A percentile compares a stretch with the other conserved stretches of the same genome.
Conservation (phyloP, 805 yeast species). For the Saturnispora zaruensis region DNA sequence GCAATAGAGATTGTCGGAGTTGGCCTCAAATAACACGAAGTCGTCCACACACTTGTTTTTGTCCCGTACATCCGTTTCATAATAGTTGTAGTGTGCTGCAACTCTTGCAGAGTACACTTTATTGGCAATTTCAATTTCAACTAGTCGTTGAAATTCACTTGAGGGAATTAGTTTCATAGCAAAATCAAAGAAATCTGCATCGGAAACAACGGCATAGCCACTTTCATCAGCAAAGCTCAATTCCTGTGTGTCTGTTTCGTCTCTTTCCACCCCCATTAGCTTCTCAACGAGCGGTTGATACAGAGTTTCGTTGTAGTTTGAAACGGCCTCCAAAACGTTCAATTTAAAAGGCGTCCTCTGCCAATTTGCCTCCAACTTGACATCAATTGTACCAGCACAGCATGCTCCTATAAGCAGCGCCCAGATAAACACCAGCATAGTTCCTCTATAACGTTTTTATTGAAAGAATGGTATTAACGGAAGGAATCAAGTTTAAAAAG, state of each 20-base stretch:
- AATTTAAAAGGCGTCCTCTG: conserved; percentile 33
- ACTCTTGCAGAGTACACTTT: conserved; percentile 53
- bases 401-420: neutral
- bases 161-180: conserved; percentile 16
- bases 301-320: conserved; percentile 29
- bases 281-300: conserved; percentile 29
- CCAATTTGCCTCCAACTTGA: conserved; percentile 35
- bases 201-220: conserved; percentile 18
- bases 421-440: neutral
- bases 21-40: conserved; percentile 29
- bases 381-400: conserved; percentile 17
- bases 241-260: conserved; percentile 13
- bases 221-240: conserved; percentile 8
- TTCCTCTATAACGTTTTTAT: neutral
- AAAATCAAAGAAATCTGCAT: conserved; percentile 20
- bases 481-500: neutral
- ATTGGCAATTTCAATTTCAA: conserved; percentile 38
- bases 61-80: conserved; percentile 30
- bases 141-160: conserved; percentile 16
- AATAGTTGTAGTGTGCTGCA: conserved; percentile 54
- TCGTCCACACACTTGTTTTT: conserved; percentile 14
- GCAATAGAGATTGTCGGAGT: conserved; percentile 43
- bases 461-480: neutral
- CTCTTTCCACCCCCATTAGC: conserved; percentile 21
- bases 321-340: conserved; percentile 34